These are phyloP conservation scores for Rusavskia elegans DNA, from an alignment of 495 filamentous ascomycete genomes.

Conservation along the genomic window DNA sequence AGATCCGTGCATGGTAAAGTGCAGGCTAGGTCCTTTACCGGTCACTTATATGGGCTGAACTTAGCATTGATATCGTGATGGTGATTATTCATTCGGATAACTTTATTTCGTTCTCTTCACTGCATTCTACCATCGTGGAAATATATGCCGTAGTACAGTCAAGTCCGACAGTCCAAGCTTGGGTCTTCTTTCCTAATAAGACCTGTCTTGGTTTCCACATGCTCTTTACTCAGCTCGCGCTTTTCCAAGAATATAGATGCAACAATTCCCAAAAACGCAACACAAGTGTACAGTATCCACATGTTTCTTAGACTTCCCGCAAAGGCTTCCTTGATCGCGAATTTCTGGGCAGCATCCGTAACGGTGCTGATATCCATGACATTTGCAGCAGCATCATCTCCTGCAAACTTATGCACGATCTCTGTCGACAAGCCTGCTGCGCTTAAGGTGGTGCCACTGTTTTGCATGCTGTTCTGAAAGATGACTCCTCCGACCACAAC, in stretches of 20 bases:
- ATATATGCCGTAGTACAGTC: too few species aligned
- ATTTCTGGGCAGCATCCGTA: conserved; percentile 24
- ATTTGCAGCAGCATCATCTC: conserved; percentile 35
- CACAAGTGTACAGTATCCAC: conserved; percentile 43
- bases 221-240: conserved; percentile 35
- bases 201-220: conserved; percentile 44
- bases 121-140: too few species aligned
- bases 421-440: conserved; percentile 28
- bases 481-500: conserved; percentile 71
- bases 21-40: too few species aligned
- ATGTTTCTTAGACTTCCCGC: conserved; percentile 44
- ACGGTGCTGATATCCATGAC: conserved; percentile 29
- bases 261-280: conserved; percentile 32
- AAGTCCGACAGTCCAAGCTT: too few species aligned
- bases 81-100: too few species aligned
- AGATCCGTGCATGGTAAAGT: too few species aligned
- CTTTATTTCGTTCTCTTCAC: too few species aligned
- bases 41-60: too few species aligned
- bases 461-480: conserved; percentile 49
- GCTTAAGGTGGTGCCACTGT: conserved; percentile 20
- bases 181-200: too few species aligned
- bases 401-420: conserved; percentile 26
- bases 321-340: conserved; percentile 37
- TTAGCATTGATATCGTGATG: too few species aligned
- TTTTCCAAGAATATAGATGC: conserved; percentile 38